Evolutionary conservation across 2,329 filamentous ascomycete species (phyloP).

Genomic region (Colletotrichum sp.): DNA sequence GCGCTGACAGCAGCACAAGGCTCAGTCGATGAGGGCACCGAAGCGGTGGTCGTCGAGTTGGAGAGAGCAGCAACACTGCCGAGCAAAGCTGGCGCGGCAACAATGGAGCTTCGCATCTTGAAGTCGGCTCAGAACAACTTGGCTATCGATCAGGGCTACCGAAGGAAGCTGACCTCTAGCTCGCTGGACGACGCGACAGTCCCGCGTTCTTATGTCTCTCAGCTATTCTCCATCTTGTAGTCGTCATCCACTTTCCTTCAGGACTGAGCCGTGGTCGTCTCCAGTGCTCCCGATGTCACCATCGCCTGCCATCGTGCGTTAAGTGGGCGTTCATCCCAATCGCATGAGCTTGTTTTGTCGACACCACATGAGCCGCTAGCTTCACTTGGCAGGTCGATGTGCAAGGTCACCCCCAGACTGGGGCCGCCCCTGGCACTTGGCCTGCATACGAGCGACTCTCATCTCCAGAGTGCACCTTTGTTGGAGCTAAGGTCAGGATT

Average conservation of each 20-base stretch:
- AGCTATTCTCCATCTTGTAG: background rate
- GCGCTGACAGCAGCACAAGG: conserved; percentile 2
- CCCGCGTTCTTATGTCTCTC: background rate
- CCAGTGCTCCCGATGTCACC: background rate
- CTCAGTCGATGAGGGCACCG: background rate
- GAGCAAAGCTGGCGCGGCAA: background rate
- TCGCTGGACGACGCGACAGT: background rate
- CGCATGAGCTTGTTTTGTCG: background rate
- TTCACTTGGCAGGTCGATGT: conserved; percentile 9
- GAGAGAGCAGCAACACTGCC: background rate
- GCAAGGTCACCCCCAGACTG: background rate
- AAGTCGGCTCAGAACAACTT: background rate
- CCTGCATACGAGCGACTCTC: background rate
- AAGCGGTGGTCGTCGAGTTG: background rate
- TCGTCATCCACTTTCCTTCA: background rate
- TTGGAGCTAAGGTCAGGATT: background rate
- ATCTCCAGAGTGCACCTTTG: background rate
- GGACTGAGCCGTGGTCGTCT: background rate
- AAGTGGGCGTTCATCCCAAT: background rate
- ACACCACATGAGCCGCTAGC: background rate
- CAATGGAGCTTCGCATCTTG: conserved; percentile 4
- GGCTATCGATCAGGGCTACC: background rate
- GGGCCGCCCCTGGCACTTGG: background rate
- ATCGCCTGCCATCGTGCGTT: background rate
- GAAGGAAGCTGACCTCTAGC: background rate